Base-by-base conservation (phyloP, 2,329 filamentous ascomycete species). In the Sphaerulina musiva region DNA sequence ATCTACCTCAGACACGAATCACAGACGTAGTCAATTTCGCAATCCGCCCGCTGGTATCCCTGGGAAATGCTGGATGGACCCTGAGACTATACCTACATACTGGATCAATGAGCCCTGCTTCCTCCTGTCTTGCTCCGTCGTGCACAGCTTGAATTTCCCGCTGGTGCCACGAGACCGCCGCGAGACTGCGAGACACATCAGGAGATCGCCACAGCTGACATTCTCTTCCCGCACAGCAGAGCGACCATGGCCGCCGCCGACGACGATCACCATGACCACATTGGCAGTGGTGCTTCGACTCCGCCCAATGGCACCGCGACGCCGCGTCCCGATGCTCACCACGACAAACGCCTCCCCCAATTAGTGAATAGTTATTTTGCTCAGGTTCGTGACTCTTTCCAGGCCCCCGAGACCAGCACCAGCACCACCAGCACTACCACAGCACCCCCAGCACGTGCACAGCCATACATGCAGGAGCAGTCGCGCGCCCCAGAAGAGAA, bases 311-410 rank as follows among this genome's bases (percentile, higher is more conserved):
- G 68, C 51, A 83, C 95, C 72, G 87, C 89, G 63, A 98, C 93
- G 59, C 93, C 93, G 64, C 87, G 91, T 68, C 93, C 93, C 63
- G 92, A 97, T 74, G 85, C 87, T 23, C 63, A 64, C 60, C 85
- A 87, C 69, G 93, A 98, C 77, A 96, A 95, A 77, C 87, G 93
- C 75, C 80, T 95, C 70, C 93, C 93, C 64, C 89, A 90, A 71
- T 95, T 97, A 8, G 86, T 93, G 81, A 82, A 84, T 73, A 95
- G 86, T 79, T 96, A 93, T 80, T 95, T 97, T 81, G 87, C 86
- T 78, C 93, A 98, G 92, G 93, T 98, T 95, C 85, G 93, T 96
- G 81, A 82, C 80, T 83, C 81, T 78, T 83, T 84, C 65, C 56
- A 68, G 66, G 64, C 64, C 67, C 62, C 54, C 50, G 53, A 58